Evolutionary conservation across 1,139 yeast species (phyloP).

Genomic region (Yamadazyma atlantica): DNA sequence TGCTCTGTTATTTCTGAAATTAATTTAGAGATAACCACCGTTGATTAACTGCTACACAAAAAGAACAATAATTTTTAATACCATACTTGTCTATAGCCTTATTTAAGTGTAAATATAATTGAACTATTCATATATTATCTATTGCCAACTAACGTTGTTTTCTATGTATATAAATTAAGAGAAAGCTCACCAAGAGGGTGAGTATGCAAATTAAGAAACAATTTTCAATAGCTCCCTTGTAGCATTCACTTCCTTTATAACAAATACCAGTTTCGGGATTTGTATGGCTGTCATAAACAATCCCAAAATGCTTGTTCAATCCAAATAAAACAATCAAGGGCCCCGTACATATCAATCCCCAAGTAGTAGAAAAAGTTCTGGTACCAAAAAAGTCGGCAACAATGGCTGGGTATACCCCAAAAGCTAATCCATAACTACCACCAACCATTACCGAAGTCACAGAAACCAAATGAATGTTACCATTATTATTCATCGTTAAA

Average conservation of each 20-base stretch:
- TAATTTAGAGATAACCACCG: slow-evolving; percentile 52
- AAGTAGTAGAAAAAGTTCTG: slow-evolving; percentile 39
- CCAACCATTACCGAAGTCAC: slow-evolving; percentile 38
- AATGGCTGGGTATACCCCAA: slow-evolving; percentile 48
- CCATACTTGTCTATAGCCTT: slow-evolving; percentile 3
- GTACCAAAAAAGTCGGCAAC: slow-evolving; percentile 48
- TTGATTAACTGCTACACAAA: slow-evolving; percentile 30
- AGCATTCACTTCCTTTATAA: slow-evolving; percentile 38
- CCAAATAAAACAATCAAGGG: slow-evolving; percentile 35
- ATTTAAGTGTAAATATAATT: slow-evolving; percentile 1
- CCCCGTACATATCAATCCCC: slow-evolving; percentile 49
- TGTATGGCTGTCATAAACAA: slow-evolving; percentile 35
- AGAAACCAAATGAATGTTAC: slow-evolving; percentile 26
- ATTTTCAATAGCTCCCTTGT: slow-evolving; percentile 32
- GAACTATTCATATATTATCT: too few relatives aligned
- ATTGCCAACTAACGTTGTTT: too few relatives aligned
- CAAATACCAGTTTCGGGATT: slow-evolving; percentile 34
- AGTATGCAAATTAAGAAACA: slow-evolving; percentile 27
- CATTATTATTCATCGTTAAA: slow-evolving; percentile 28
- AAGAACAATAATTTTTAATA: not conserved
- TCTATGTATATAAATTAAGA: slow-evolving; percentile 27
- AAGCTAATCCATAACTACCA: slow-evolving; percentile 39
- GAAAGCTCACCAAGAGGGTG: slow-evolving; percentile 21
- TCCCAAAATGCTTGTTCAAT: slow-evolving; percentile 42
- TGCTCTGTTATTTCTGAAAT: slow-evolving; percentile 45